Evolutionary conservation across 208 protist genomes (phyloP).

Genomic region (Strigomonas culicis): DNA sequence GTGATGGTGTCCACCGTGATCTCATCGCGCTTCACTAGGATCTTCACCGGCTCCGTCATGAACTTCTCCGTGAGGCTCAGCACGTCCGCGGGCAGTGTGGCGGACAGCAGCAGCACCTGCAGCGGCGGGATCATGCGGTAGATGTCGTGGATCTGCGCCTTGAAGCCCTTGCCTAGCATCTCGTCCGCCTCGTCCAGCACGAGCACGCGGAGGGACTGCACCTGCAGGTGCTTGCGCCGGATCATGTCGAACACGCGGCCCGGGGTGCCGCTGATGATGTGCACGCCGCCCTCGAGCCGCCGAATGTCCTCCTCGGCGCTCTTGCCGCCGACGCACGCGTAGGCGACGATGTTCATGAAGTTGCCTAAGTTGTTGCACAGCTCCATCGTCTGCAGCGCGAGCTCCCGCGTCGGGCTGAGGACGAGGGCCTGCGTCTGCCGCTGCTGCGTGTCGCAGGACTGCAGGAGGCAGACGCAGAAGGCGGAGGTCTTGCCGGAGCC

Average conservation of each 20-base stretch:
- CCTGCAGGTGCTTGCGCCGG: slow-evolving; percentile 74
- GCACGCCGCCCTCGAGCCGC: slow-evolving; percentile 85
- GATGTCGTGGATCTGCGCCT: slow-evolving; percentile 98
- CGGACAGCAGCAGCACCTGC: slow-evolving; percentile 91
- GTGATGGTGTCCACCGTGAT: slow-evolving; percentile 98
- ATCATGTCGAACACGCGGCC: slow-evolving; percentile 99
- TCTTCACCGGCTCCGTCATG: slow-evolving; percentile 97
- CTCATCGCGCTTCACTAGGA: slow-evolving; percentile 99
- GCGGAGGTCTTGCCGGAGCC: slow-evolving; percentile 99
- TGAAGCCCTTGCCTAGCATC: slow-evolving; percentile 99
- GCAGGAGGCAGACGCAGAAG: slow-evolving; percentile 94
- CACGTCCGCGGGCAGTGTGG: slow-evolving; percentile 88
- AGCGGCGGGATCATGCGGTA: slow-evolving; percentile 92
- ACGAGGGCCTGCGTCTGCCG: slow-evolving; percentile 95
- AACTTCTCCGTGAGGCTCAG: slow-evolving; percentile 97
- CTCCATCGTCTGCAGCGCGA: slow-evolving; percentile 96
- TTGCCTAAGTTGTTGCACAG: slow-evolving; percentile 93
- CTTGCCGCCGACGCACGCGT: slow-evolving; percentile 90
- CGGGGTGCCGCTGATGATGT: slow-evolving; percentile 98
- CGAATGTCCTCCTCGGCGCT: slow-evolving; percentile 94
- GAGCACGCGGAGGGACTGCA: slow-evolving; percentile 89
- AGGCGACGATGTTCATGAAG: slow-evolving; percentile 89
- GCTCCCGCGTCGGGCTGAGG: slow-evolving; percentile 97
- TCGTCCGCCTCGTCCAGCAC: slow-evolving; percentile 99
- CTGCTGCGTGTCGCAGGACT: slow-evolving; percentile 71